Percentiles rank a stretch among this genome's conserved stretches.
Conservation (phyloP, 345 rosid genomes). For the Eucalyptus albens region DNA sequence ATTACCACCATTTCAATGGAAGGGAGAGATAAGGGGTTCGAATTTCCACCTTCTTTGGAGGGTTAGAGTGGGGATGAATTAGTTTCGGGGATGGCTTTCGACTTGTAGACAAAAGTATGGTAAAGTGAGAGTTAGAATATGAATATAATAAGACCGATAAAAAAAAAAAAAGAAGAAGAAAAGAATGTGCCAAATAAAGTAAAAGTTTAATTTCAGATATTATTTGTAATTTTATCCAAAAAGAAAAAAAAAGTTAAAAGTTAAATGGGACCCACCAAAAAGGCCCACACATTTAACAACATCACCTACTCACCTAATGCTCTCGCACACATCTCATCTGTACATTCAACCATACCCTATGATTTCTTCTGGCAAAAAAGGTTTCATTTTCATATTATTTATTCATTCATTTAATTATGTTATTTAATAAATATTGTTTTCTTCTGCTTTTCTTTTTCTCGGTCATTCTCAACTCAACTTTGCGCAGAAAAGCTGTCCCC, state of each 20-base stretch:
- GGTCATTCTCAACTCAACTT: neutral
- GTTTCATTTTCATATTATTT: neutral
- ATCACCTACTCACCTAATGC: neutral
- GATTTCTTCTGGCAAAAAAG: neutral
- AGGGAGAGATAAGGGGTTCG: fast-evolving
- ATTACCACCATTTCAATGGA: fast-evolving
- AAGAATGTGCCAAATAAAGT: too few relatives aligned
- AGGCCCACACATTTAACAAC: neutral
- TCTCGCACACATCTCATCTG: neutral
- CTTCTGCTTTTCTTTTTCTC: neutral
- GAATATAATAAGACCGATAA: fast-evolving
- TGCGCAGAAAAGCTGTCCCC: neutral
- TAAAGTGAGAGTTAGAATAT: fast-evolving
- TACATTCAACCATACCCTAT: neutral
- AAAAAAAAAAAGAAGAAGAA: too few relatives aligned
- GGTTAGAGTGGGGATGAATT: too few relatives aligned
- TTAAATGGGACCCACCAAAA: neutral
- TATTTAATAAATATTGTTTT: neutral
- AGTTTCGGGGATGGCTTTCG: fast-evolving
- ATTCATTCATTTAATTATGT: neutral
- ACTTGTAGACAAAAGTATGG: fast-evolving
- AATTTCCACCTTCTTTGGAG: fast-evolving
- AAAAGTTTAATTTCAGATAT: too few relatives aligned
- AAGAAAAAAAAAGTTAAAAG: too few relatives aligned
- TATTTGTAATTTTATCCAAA: too few relatives aligned